Conservation (phyloP, 257 asterid species). For the Cruciata laevipes region DNA sequence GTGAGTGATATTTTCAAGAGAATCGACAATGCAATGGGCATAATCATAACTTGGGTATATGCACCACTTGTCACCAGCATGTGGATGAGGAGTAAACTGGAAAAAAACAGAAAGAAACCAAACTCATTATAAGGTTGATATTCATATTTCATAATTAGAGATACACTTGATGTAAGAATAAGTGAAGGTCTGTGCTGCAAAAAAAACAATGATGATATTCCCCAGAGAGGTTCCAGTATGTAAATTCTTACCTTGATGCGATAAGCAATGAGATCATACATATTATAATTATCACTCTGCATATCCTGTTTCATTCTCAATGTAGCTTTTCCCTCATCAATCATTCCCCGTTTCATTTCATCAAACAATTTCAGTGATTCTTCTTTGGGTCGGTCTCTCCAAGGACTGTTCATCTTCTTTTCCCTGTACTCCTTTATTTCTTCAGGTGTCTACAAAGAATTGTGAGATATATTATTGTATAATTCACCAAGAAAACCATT, state of each 20-base stretch:
- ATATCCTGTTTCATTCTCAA: conserved; percentile 95
- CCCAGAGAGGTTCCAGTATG: not conserved
- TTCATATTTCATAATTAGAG: not conserved
- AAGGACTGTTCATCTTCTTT: conserved; percentile 86
- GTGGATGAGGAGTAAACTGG: conserved; percentile 97
- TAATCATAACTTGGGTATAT: conserved; percentile 97
- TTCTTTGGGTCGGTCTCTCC: conserved; percentile 83
- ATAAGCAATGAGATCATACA: conserved; percentile 94
- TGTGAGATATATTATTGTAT: not conserved
- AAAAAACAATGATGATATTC: not conserved
- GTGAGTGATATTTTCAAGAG: conserved; percentile 88
- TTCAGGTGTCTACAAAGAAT: conserved; percentile 61
- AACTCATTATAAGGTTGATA: conserved; percentile 14
- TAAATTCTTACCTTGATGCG: conserved; percentile 70
- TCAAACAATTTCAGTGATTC: conserved; percentile 78
- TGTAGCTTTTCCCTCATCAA: conserved; percentile 91
- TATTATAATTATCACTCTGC: conserved; percentile 91
- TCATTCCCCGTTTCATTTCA: conserved; percentile 76
- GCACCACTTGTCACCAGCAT: conserved; percentile 98
- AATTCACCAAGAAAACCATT: not conserved
- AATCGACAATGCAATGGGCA: conserved; percentile 92
- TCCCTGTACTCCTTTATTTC: conserved; percentile 89
- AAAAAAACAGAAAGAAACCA: conserved; percentile 20
- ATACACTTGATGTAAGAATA: not conserved
- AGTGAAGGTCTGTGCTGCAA: not conserved